Base-by-base conservation (phyloP, 2,329 filamentous ascomycete genomes). In the Colletotrichum zoysiae region DNA sequence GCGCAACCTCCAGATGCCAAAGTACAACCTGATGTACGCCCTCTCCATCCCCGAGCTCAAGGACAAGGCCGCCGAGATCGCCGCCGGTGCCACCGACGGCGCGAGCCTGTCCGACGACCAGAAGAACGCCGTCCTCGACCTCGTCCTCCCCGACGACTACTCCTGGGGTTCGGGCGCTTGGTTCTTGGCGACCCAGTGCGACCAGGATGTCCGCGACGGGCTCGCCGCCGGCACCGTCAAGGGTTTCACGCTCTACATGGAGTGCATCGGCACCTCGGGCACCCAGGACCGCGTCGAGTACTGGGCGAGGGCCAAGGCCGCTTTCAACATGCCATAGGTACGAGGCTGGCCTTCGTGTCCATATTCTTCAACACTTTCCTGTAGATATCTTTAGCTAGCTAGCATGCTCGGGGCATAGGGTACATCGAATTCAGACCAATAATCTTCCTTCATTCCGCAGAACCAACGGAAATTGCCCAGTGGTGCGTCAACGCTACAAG, bases 131-230 rank as follows among this genome's bases (percentile, higher is more conserved):
- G 74, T 89, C 16, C 80, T 88, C 58, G 80, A 78, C 26, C 79
- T 87, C 26, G 81, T 89, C 53, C 81, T 77, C 3, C 76, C 77
- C 18, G 86, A 89, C 77, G 75, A 86, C 76, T 84, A 85, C 81
- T 88, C 88, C 81, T 89, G 89, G 78, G 86, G 80, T 70, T 84
- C 82, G 53, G 87, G 82, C 8, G 76, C 86, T 2, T 89, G 88
- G 88, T 89, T 84, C 78, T 75, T 87, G 33, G 77, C 76, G 0
- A 85, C 79, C 1, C 77, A 87, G 77, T 89, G 86, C 77, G 53
- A 73, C 3, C 11, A 71, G 1, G 73, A 74, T 3, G 81, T 85
- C 53, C 76, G 79, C 16, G 33, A 75, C 0, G 76, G 73, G 35
- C 80, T 89, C 50, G 73, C 76, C n/a, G 50, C 65, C 1, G 80